These are phyloP conservation scores for Collybiopsis confluens DNA, from an alignment of 768 basidiomycete genomes.

Conservation along the genomic window DNA sequence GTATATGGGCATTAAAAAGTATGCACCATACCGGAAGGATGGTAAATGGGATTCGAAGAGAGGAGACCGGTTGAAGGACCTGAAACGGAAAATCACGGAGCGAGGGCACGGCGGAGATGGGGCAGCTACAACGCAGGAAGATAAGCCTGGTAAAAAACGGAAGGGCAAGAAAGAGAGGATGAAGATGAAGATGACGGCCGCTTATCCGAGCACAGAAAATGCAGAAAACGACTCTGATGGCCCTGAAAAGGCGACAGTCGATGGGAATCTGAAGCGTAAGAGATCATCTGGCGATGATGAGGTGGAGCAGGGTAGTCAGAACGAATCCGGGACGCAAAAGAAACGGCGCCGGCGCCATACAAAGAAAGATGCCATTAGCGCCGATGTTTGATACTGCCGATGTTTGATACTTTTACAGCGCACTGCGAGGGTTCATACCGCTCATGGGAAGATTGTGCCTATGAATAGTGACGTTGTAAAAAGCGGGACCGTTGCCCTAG, in stretches of 20 bases:
- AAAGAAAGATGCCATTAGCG: slow-evolving; percentile 15
- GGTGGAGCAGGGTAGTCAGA: not conserved
- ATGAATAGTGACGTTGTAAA: no score
- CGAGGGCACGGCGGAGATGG: slow-evolving; percentile 25
- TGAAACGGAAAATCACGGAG: slow-evolving; percentile 58
- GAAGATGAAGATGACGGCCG: slow-evolving; percentile 37
- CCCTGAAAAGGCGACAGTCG: not conserved
- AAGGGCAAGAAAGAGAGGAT: slow-evolving; percentile 69
- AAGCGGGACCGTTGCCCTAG: no score
- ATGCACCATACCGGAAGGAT: slow-evolving; percentile 82
- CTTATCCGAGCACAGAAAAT: slow-evolving; percentile 18
- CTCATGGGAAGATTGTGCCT: no score
- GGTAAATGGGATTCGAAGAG: slow-evolving; percentile 61
- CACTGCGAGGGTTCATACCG: no score
- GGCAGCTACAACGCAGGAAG: slow-evolving; percentile 15
- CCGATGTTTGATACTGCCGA: no score
- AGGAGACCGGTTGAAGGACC: slow-evolving; percentile 62
- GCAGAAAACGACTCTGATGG: slow-evolving; percentile 10
- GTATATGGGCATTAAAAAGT: slow-evolving; percentile 83
- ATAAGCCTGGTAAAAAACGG: slow-evolving; percentile 48
- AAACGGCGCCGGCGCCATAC: slow-evolving; percentile 13
- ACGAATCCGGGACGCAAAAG: not conserved
- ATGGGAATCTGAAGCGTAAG: slow-evolving; percentile 1
- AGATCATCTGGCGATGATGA: not conserved
- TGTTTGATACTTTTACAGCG: not conserved